Conservation (phyloP, 106 monocot genomes). For the Apostasia shenzhenica region DNA sequence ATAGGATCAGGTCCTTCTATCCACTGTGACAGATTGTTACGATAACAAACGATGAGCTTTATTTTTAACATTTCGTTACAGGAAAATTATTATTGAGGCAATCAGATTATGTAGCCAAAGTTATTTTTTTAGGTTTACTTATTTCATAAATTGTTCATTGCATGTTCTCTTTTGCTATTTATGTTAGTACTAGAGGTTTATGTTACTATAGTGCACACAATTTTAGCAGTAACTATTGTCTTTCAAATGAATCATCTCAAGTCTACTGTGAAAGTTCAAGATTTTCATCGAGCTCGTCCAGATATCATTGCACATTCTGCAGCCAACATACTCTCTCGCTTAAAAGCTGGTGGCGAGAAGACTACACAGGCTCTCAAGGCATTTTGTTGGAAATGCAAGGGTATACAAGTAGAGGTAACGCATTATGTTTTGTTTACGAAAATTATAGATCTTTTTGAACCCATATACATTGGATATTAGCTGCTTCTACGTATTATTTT, state of each 20-base stretch:
- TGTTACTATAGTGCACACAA: no score
- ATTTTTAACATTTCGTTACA: no score
- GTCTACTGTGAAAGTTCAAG: conserved; percentile 61
- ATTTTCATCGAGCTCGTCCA: conserved; percentile 57
- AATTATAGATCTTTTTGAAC: neutral
- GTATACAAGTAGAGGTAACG: conserved; percentile 79
- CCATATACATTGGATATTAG: no score
- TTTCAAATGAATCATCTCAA: conserved; percentile 16
- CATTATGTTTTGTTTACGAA: neutral
- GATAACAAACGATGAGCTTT: no score
- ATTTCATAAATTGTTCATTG: neutral
- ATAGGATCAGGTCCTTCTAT: no score
- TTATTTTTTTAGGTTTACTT: no score
- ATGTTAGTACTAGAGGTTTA: no score
- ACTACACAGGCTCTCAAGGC: conserved; percentile 65
- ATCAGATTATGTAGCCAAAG: no score
- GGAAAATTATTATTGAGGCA: no score
- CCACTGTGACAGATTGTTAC: no score
- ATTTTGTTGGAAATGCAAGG: conserved; percentile 71
- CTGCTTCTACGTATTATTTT: no score
- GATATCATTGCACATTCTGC: conserved; percentile 74
- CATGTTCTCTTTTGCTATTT: neutral
- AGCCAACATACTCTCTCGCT: conserved; percentile 72
- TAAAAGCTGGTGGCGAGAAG: conserved; percentile 77
- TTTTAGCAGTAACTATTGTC: neutral